A percentile compares a stretch with the other conserved stretches of the same genome.
Conservation (phyloP, 169 alveolate genomes). For the Cystoisospora suis region DNA sequence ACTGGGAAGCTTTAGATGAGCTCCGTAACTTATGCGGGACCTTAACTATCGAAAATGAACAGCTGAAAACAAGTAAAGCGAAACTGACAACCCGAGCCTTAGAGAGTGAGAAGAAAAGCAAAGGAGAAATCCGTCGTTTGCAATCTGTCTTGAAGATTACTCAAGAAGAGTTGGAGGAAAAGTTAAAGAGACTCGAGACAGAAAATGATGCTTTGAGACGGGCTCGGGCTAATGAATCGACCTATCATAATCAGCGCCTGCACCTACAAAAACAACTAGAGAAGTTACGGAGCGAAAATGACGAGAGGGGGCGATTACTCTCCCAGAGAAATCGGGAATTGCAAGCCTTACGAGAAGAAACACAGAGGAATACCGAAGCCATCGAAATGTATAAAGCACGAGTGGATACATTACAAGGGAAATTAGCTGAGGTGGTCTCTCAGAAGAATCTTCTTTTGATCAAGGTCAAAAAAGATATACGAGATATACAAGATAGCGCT, state of each 20-base stretch:
- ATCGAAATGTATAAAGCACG: slow-evolving; percentile 14
- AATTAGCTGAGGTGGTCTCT: slow-evolving; percentile 51
- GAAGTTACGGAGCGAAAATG: slow-evolving; percentile 19
- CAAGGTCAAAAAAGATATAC: slow-evolving; percentile 25
- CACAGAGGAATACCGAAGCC: slow-evolving; percentile 8
- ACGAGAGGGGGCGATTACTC: not conserved
- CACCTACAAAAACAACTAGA: slow-evolving; percentile 45
- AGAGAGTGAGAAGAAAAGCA: slow-evolving; percentile 2
- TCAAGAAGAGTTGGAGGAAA: not conserved
- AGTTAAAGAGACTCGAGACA: not conserved
- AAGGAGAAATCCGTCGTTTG: slow-evolving; percentile 19
- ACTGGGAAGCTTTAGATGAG: slow-evolving; percentile 61
- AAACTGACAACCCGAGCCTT: not conserved
- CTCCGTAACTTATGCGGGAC: slow-evolving; percentile 26
- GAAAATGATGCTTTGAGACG: slow-evolving; percentile 18
- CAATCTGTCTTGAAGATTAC: slow-evolving; percentile 33
- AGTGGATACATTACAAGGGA: slow-evolving; percentile 37
- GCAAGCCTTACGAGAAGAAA: not conserved
- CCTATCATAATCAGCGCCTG: slow-evolving; percentile 9
- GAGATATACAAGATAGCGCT: slow-evolving; percentile 29
- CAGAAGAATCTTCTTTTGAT: slow-evolving; percentile 24
- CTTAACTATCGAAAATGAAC: slow-evolving; percentile 17
- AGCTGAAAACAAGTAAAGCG: not conserved
- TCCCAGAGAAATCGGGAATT: not conserved
- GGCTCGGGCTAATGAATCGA: slow-evolving; percentile 8